Evolutionary conservation across 2,329 filamentous ascomycete species (phyloP), one percentile per base, ranked within the genome.

Genomic region (Aspergillus thermomutatus): DNA sequence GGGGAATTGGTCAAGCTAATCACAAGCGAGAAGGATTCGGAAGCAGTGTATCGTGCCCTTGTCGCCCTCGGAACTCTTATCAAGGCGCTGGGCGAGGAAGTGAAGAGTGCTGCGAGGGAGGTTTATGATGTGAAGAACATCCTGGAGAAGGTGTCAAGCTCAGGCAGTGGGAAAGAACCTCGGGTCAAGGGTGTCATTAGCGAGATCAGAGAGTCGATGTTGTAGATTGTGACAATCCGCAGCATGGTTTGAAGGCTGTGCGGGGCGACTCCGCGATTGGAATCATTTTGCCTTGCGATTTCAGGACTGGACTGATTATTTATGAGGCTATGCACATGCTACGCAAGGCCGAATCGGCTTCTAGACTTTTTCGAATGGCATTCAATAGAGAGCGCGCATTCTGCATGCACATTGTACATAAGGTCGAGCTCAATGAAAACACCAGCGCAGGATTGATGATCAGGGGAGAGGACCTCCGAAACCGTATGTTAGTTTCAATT

Each of bases 51-150:
- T 71, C 86, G 94, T 23, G 85, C 86, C 0, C 80, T 97, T 5
- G 90, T 96, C 6, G 91, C 90, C 0, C 75, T 93, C 0, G 95
- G 94, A 0, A 99, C 92, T 1, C 71, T 95, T 57, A 72, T 91
- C 21, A 68, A 69, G 25, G 80, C 79, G 5, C 76, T 89, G 14
- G 80, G 86, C n/a, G 77, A 78, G 6, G 82, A 87, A 54, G 82
- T 87, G 57, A 82, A 79, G 63, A 77, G 78, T 64, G 81, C 83
- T 40, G 82, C 83, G 53, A 80, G 80, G 71, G 82, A 86, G 61
- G 76, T 87, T 45, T 79, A 83, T 72, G 77, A 81, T 53, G 67
- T 86, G 52, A 70, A 79, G 50, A 72, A 69, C 61, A 74, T 79
- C 50, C 69, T 87, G 57, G 65, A 72, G 40, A 73, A 72, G 52